Evolutionary conservation across 177 flowering plant genomes (phyloP), one percentile per base, ranked within the genome.

Genomic region (Tripterygium wilfordii): DNA sequence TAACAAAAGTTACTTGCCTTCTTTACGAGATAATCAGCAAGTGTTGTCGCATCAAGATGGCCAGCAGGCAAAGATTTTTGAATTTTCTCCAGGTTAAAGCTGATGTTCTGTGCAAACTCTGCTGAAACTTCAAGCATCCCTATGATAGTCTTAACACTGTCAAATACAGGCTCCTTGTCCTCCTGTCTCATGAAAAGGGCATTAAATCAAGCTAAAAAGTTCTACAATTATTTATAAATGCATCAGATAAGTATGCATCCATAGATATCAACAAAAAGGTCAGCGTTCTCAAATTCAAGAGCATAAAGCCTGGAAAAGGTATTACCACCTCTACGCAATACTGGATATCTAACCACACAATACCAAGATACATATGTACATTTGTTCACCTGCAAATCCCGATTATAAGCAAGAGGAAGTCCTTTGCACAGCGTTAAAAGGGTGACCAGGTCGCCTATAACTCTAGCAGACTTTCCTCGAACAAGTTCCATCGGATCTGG

Each of bases 401-500:
- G 99, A 53, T 87, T 94, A 58, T 94, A 90, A 33, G 99, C 97
- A 45, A 70, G 96, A 53, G 97, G 97, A 62, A 94, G 99, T 23
- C 97, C 99, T 65, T 94, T 94, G 81, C 99, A 94, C 64, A 94
- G 57, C 14, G 83, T 81, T 35, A 94, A 88, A 61, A 94, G 81
- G 14, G 86, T 78, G 30, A 80, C 79, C 18, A 94, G 70, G 62
- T 80, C 86, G 26, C 96, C 97, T 9, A 94, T 64, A 49, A 87
- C 82, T 73, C 97, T 72, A 40, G 90, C 97, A 61, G 97, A 94
- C 66, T 94, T 90, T 55, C 97, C 99, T 38, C 99, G 92, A 45
- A 94, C 97, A 57, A 94, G 96, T 72, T 94, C 99, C 99, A 94
- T 94, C 25, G 99, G 99, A 69, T 94, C 99, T 40, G 99, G 99